A percentile compares a stretch with the other conserved stretches of the same genome.
Evolutionary conservation across 2,329 filamentous ascomycete species (phyloP).

Genomic region (Botryotinia narcissicola): DNA sequence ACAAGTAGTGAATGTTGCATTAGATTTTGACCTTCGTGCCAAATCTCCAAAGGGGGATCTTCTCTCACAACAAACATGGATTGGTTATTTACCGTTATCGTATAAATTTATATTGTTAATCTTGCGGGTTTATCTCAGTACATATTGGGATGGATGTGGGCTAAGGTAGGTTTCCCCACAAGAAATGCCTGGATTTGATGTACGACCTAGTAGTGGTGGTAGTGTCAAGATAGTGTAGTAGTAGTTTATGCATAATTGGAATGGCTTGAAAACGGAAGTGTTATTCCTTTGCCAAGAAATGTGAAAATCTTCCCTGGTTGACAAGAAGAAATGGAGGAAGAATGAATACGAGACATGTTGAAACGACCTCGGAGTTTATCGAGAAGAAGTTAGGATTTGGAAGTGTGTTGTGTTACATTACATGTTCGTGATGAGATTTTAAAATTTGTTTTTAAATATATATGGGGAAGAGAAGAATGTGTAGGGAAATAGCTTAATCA

Average conservation of each 20-base stretch:
- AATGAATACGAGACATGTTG: conserved; percentile 13
- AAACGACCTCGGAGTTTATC: conserved; percentile 1
- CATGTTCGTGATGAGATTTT: neutral
- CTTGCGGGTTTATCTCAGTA: conserved; percentile 11
- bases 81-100: conserved; percentile 29
- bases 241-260: conserved; percentile 20
- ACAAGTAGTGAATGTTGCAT: conserved; percentile 10
- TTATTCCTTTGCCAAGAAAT: conserved; percentile 4
- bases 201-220: neutral
- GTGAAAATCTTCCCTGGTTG: neutral
- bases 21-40: neutral
- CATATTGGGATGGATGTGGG: conserved; percentile 10
- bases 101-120: conserved; percentile 12
- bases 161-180: conserved; percentile 16
- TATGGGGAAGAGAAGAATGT: neutral
- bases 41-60: neutral
- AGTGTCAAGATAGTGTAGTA: neutral
- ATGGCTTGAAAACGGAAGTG: neutral
- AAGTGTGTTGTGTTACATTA: neutral
- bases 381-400: neutral
- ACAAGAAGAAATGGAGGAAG: neutral
- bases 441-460: neutral
- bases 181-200: conserved; percentile 4
- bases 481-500: neutral
- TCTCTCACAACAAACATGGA: conserved; percentile 23